Base-by-base conservation (phyloP, 495 filamentous ascomycete species). In the Hypomontagnella submonticulosa region DNA sequence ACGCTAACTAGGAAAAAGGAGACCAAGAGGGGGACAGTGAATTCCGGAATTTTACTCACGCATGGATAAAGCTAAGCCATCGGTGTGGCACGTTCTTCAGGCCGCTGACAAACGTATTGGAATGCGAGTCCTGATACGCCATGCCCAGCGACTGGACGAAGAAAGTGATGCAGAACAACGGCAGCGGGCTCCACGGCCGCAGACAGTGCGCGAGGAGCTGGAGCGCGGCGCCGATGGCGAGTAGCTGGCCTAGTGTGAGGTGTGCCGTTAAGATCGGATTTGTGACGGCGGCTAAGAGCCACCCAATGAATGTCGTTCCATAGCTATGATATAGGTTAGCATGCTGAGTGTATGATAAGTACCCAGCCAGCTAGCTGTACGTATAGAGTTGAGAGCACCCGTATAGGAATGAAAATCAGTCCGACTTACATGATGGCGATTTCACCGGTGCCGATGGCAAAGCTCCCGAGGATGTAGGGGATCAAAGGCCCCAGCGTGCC, bases 21-120 rank as follows among this genome's bases (percentile, higher is more conserved):
- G 23, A 27, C 23, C 6, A n/a, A n/a, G n/a, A 12, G 9, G 12
- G 11, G 7, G 4, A 12, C 4, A 46, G 42, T 11, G 4, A n/a
- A 23, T 15, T 46, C 12, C 4, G 42, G 15, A 20, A 12, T 12
- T 4, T n/a, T 19, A 47, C 44, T 10, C 18, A 50, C 36, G 80
- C 81, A 70, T 87, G 84, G 13, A 86, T 82, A 52, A 85, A 76
- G 5, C 82, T 83, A 3, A 87, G 71, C 84, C 84, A 86, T 23
- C 83, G 73, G 58, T 87, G 84, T 23, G 70, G 70, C 4, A 81
- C 76, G 30, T 75, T 76, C 18, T 74, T 71, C 13, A 79, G 72
- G 7, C 73, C 77, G 46, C 79, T 74, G 0, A 82, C 82, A 60
- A 80, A 84, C 3, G 79, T 80, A 48, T 86, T 87, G 12, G 78